Evolutionary conservation across 106 monocot species (phyloP), one percentile per base, ranked within the genome.

Genomic region (Dendrobium nobile): DNA sequence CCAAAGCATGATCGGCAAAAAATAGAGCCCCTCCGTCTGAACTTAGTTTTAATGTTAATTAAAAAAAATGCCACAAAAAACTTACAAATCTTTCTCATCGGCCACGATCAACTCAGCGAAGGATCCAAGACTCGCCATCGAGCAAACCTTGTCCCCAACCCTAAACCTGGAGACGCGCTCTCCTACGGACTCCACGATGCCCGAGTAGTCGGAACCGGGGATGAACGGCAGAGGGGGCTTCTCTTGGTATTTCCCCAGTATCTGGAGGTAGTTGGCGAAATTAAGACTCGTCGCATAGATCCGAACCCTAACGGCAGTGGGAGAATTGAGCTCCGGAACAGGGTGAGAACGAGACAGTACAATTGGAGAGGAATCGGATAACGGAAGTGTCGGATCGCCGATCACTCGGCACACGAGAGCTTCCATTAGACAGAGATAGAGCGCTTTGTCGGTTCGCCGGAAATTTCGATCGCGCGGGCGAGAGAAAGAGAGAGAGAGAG

Each of bases 241-340:
- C 88, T 99, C 95, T 85, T 99, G 99, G 86, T 99, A 99, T 79
- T 91, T 91, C 16, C 99, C 99, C 2, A 93, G 81, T 18, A 99
- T 85, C 81, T 95, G 95, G 75, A 95, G 92, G 88, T 95, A 99
- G 44, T 91, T 93, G 47, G 91, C 99, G 88, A 81, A 99, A 80
- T 99, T 99, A 24, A 99, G 75, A 88, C 95, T 94, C 18, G 96
- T 85, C 0, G 95, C 91, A 5, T 61, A 56, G 44, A 98, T 68
- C 13, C 95, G 89, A 54, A 99, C 87, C 72, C 92, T 80, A 10
- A 99, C 93, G 26, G 88, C 73, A 58, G 95, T 99, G 13, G 95
- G 87, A 73, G 93, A 83, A 48, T 22, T 28, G 85, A 99, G 75
- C 24, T 48, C 45, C 2, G 95, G 99, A 54, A 89, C 61, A 0